Evolutionary conservation across 768 basidiomycete species (phyloP), one percentile per base, ranked within the genome.

Genomic region (Lenzites betulinus): DNA sequence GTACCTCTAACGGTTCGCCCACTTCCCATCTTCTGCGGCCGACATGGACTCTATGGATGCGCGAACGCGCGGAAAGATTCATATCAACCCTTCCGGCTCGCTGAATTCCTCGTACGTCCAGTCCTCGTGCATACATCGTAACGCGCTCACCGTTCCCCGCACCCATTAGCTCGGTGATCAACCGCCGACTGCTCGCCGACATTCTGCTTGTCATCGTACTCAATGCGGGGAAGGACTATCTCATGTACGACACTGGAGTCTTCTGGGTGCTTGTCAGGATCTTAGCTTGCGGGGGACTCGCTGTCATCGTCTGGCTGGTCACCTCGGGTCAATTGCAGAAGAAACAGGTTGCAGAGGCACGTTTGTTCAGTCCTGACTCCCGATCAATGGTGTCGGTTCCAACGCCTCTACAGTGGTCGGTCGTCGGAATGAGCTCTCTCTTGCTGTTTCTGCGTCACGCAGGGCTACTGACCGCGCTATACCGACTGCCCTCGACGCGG

Each of bases 241-340:
- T 92, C 7, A 73, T 92, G 48, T 77, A 83, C 18, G 86, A 90
- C 70, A 82, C 87, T 22, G 86, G 87, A 7, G 81, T 88, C 9
- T 87, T 91, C 68, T 92, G 90, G 91, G 78, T 90, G 15, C 77
- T 88, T 35, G 86, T 92, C 76, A 77, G 89, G 62, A 80, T 90
- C 50, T 76, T 92, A 53, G 88, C 87, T 3, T 84, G 85, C 64
- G 88, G 84, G n/a, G 87, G 83, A n/a, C 66, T 90, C 54, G 85
- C 83, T 20, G 80, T 84, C 43, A 64, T 89, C 46, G 72, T 83
- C 20, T 86, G 88, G 86, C 85, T 86, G 62, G 79, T 74, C 1
- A 60, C 77, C 49, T 84, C 83, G 0, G 82, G 83, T 4, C 79
- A 85, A 67, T 69, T 84, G 61, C 75, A 76, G 50, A 85, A 80